Conservation (phyloP, 148 eudicot species). For the Polygonum aviculare region DNA sequence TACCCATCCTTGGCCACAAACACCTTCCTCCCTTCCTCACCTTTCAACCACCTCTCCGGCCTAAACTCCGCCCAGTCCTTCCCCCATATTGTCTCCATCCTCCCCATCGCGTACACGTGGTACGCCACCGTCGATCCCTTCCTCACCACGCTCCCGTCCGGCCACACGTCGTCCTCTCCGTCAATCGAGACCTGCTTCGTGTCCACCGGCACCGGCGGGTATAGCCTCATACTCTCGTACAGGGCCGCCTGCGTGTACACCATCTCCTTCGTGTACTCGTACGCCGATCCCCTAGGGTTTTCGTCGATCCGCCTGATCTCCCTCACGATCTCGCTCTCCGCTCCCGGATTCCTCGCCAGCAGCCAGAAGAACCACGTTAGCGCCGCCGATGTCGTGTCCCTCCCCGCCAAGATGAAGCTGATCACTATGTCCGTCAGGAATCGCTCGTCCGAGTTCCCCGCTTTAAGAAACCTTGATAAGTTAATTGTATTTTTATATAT, state of each 20-base stretch:
- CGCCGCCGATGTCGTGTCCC: not conserved
- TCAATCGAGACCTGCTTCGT: not conserved
- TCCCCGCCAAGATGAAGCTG: not conserved
- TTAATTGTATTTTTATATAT: no score
- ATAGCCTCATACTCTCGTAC: not conserved
- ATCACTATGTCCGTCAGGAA: constrained; percentile 26
- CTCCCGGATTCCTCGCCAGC: constrained; percentile 2
- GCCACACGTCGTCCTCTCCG: constrained; percentile 30
- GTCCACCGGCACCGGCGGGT: not conserved
- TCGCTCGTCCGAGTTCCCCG: constrained; percentile 31
- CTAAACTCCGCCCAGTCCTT: constrained; percentile 27
- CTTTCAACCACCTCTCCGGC: constrained; percentile 36
- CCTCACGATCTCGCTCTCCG: constrained; percentile 8
- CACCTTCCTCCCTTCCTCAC: not conserved
- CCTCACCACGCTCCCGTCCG: constrained; percentile 35
- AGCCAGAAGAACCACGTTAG: constrained; percentile 18
- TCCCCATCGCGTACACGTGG: constrained; percentile 40
- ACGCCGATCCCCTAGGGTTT: not conserved
- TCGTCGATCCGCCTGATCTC: constrained; percentile 12
- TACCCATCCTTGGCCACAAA: constrained; percentile 23
- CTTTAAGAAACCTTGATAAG: constrained; percentile 20
- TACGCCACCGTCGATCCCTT: constrained; percentile 25
- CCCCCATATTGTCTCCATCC: constrained; percentile 32
- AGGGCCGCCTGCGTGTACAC: not conserved
- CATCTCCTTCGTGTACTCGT: not conserved